Evolutionary conservation across 352 stramenopile genomes (phyloP).

Genomic region (Peronospora farinosa): DNA sequence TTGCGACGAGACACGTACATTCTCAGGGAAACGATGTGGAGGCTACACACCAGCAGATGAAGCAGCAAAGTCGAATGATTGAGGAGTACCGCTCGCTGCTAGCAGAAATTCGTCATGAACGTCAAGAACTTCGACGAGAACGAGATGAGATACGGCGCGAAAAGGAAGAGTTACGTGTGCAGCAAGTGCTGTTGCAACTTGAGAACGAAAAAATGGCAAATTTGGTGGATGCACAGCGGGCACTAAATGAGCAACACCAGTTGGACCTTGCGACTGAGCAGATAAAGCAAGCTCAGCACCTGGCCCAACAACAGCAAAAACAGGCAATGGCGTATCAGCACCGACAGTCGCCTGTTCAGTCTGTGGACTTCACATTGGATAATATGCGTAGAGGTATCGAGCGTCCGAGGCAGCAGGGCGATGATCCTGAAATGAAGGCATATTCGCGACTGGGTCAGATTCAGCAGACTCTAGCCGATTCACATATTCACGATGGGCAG

Average conservation of each 20-base stretch:
- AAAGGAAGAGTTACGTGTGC: slow-evolving; percentile 68
- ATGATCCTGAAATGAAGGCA: slow-evolving; percentile 6
- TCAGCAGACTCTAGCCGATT: slow-evolving; percentile 18
- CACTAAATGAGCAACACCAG: slow-evolving; percentile 53
- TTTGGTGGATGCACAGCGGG: slow-evolving; percentile 54
- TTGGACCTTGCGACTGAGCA: slow-evolving; percentile 37
- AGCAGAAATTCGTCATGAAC: slow-evolving; percentile 61
- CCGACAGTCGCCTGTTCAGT: slow-evolving; percentile 16
- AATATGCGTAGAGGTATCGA: slow-evolving; percentile 1
- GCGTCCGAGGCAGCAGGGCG: slow-evolving; percentile 3
- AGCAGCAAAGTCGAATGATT: slow-evolving; percentile 33
- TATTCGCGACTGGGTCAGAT: slow-evolving; percentile 29
- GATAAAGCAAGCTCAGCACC: slow-evolving; percentile 21
- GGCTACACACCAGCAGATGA: slow-evolving; percentile 16
- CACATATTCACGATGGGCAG: slow-evolving; percentile 21
- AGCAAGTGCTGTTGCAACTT: slow-evolving; percentile 55
- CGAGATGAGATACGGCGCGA: slow-evolving; percentile 59
- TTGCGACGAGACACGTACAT: slow-evolving; percentile 7
- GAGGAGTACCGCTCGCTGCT: slow-evolving; percentile 64
- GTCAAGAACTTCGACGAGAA: slow-evolving; percentile 63
- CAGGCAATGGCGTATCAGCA: slow-evolving; percentile 16
- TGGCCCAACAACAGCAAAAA: slow-evolving; percentile 26
- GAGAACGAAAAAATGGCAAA: slow-evolving; percentile 72
- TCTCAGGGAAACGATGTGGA: slow-evolving; percentile 14
- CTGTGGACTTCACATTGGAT: slow-evolving; percentile 11